Percentiles rank a stretch among this genome's conserved stretches.
Conservation (phyloP, 148 eudicot species). For the Oxyria digyna region DNA sequence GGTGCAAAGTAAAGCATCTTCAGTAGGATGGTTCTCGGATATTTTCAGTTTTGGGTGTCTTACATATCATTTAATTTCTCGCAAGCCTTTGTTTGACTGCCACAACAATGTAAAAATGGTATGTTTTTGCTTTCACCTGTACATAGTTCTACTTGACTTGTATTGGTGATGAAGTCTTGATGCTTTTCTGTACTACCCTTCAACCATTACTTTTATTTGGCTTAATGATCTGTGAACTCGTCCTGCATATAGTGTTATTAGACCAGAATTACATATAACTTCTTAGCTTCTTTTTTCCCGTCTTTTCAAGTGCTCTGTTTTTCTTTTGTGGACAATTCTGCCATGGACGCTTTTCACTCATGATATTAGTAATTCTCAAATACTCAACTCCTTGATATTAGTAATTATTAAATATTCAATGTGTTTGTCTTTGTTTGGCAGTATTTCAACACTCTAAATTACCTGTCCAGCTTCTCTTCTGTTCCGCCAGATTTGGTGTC, state of each 20-base stretch:
- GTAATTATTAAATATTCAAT: not conserved
- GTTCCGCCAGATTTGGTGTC: constrained; percentile 74
- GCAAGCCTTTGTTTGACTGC: constrained; percentile 88
- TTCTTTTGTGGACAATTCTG: not conserved
- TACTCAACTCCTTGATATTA: not conserved
- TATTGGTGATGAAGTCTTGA: not conserved
- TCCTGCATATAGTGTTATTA: not conserved
- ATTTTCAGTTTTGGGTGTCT: constrained; percentile 97
- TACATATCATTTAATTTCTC: constrained; percentile 83
- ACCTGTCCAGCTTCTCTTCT: constrained; percentile 76
- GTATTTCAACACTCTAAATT: constrained; percentile 85
- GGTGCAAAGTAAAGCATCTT: constrained; percentile 64
- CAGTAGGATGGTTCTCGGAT: constrained; percentile 68
- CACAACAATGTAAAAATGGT: constrained; percentile 99
- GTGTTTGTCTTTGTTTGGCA: constrained; percentile 29
- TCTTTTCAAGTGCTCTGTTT: not conserved
- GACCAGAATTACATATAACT: not conserved
- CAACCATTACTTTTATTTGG: not conserved
- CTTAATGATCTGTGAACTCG: not conserved
- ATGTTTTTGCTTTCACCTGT: constrained; percentile 13
- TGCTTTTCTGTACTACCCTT: not conserved
- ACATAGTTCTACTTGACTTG: not conserved
- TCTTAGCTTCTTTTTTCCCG: not conserved
- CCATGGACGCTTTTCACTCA: not conserved
- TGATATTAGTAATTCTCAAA: not conserved